Evolutionary conservation across 768 basidiomycete genomes (phyloP).

Genomic region (Pleurotus pulmonarius): DNA sequence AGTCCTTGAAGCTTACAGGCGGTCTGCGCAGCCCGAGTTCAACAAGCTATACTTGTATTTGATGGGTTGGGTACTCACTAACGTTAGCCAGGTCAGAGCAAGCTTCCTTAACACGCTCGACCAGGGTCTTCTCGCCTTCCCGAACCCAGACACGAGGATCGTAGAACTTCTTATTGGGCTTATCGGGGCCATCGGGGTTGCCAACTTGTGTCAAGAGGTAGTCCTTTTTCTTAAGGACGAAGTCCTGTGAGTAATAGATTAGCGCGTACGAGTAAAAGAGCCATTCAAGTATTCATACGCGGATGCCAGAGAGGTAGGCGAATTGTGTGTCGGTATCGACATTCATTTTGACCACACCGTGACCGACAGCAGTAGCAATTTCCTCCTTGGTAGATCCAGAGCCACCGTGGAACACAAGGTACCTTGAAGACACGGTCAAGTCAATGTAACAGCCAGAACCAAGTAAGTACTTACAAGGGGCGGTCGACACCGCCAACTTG

Average conservation of each 20-base stretch:
- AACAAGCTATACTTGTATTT: no score
- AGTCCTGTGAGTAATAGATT: constrained; percentile 52
- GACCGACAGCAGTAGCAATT: constrained; percentile 83
- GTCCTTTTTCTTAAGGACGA: constrained; percentile 77
- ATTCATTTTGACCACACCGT: constrained; percentile 99
- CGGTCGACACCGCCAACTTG: constrained; percentile 66
- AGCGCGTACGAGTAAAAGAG: not conserved
- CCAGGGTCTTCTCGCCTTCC: constrained; percentile 94
- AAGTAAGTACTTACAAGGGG: constrained; percentile 67
- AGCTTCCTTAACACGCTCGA: constrained; percentile 87
- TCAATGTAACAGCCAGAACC: not conserved
- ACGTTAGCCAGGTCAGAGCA: constrained; percentile 81
- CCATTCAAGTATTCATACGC: constrained; percentile 37
- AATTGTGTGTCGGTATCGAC: constrained; percentile 95
- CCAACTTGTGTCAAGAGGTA: constrained; percentile 92
- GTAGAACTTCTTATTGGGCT: constrained; percentile 99
- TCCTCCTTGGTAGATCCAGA: constrained; percentile 97
- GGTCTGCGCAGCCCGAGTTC: no score
- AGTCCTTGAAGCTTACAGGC: no score
- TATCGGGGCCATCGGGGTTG: constrained; percentile 94
- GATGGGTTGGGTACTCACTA: constrained; percentile 16
- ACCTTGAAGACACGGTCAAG: constrained; percentile 41
- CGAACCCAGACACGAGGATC: constrained; percentile 99
- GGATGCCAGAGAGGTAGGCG: constrained; percentile 85
- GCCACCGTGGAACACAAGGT: constrained; percentile 99